These are phyloP conservation scores for Fraxinus albicans DNA, from an alignment of 305 asterid genomes.

Conservation along the genomic window DNA sequence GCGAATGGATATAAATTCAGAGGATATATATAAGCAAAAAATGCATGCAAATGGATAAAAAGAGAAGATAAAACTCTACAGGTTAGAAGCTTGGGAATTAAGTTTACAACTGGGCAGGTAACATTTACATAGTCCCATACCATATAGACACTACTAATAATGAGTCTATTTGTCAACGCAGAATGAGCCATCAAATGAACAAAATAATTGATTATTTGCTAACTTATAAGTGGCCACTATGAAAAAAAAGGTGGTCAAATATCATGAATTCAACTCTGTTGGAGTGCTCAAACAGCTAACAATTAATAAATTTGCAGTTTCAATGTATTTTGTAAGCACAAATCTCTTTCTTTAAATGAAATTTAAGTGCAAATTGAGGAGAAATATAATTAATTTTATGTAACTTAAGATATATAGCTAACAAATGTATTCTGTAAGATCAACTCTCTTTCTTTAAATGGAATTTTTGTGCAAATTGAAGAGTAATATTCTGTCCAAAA, in stretches of 20 bases:
- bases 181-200: constrained; percentile 7
- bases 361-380: not conserved
- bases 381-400: not conserved
- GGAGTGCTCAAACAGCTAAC: constrained; percentile 23
- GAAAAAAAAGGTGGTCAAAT: constrained; percentile 1
- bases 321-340: not conserved
- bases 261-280: constrained; percentile 12
- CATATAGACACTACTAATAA: constrained; percentile 3
- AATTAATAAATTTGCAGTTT: not conserved
- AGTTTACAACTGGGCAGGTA: constrained; percentile 2
- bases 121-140: not conserved
- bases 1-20: too few relatives aligned
- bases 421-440: too few relatives aligned
- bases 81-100: not conserved
- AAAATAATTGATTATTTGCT: not conserved
- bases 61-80: not conserved
- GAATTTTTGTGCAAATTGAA: too few relatives aligned
- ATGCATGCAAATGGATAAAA: not conserved
- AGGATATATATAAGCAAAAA: not conserved
- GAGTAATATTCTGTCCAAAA: too few relatives aligned
- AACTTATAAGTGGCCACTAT: constrained; percentile 6
- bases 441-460: too few relatives aligned
- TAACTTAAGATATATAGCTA: not conserved
- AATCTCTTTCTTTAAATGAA: not conserved
- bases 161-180: constrained; percentile 18